Percentiles rank a stretch among this genome's conserved stretches.
These are phyloP conservation scores for Rosa hybrid DNA, from an alignment of 331 rosid species.

Conservation along the genomic window DNA sequence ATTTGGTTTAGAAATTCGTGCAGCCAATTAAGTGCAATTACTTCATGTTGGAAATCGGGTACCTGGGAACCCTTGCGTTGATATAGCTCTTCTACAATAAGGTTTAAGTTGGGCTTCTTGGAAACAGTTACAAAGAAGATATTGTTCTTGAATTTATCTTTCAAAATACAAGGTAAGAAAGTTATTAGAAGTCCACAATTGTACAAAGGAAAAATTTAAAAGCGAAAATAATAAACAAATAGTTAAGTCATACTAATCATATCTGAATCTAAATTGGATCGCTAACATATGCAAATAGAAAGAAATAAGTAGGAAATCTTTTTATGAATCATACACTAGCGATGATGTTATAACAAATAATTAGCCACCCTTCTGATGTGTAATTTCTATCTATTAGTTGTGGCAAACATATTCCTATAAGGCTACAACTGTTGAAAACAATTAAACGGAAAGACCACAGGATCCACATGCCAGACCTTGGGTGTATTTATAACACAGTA, in stretches of 20 bases:
- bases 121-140: constrained; percentile 55
- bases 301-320: not conserved
- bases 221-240: not conserved
- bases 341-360: not conserved
- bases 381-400: not conserved
- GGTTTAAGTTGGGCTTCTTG: constrained; percentile 44
- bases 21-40: constrained; percentile 27
- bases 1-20: constrained; percentile 34
- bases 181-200: constrained; percentile 14
- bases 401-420: not conserved
- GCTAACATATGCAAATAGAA: not conserved
- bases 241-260: not conserved
- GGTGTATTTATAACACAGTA: not conserved
- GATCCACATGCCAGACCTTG: too few relatives aligned
- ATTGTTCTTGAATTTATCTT: constrained; percentile 56
- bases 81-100: constrained; percentile 34
- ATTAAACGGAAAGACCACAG: not conserved
- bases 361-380: not conserved
- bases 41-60: constrained; percentile 36
- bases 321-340: not conserved
- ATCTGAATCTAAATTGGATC: not conserved
- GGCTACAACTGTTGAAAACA: not conserved
- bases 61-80: constrained; percentile 31
- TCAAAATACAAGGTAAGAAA: constrained; percentile 25
- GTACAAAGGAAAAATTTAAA: constrained; percentile 21